Conservation (phyloP, 73 alveolate genomes). For the Stentor roeselii region DNA sequence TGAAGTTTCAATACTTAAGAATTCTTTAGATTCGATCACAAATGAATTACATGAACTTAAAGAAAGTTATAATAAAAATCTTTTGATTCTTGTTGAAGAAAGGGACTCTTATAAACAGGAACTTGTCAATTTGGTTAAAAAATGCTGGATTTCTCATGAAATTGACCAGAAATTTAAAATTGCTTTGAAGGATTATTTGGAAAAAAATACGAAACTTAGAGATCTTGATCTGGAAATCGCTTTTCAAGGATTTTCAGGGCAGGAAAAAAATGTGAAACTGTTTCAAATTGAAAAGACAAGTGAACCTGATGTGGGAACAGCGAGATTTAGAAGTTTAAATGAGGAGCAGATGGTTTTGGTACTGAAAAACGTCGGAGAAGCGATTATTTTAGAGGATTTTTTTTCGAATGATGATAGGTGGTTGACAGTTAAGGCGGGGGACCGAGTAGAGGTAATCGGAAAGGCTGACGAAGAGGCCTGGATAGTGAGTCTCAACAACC, state of each 20-base stretch:
- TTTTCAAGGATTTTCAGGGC: too few species aligned
- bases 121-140: neutral
- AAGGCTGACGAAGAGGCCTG: neutral
- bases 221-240: too few species aligned
- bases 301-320: neutral
- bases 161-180: too few species aligned
- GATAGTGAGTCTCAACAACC: neutral
- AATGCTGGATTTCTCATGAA: too few species aligned
- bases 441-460: neutral
- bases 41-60: neutral
- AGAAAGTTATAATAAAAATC: neutral
- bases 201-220: too few species aligned
- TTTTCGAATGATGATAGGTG: neutral
- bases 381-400: neutral
- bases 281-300: neutral
- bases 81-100: neutral
- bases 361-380: neutral
- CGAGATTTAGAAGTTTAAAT: neutral
- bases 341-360: neutral
- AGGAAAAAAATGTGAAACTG: too few species aligned
- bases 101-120: neutral
- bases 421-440: neutral
- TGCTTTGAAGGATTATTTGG: too few species aligned
- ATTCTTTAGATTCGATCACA: neutral
- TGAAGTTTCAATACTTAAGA: neutral